Base-by-base conservation (phyloP, 768 basidiomycete species). In the Galerina marginata region DNA sequence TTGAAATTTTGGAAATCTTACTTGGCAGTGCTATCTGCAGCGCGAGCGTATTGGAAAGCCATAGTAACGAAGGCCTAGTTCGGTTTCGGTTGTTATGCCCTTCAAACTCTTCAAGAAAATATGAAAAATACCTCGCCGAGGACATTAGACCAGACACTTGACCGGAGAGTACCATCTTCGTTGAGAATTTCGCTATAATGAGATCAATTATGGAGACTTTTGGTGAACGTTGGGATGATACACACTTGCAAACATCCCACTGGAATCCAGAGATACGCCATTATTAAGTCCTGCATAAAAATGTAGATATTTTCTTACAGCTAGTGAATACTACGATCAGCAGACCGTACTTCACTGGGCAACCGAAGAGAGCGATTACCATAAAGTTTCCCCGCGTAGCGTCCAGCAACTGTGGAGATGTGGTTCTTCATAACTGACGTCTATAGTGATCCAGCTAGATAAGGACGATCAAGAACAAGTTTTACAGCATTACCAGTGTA, bases 1-100 rank as follows among this genome's bases (percentile, higher is more conserved):
- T 29, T 29, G 15, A 53, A 37, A 15, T 9, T 14, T 9, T 14
- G 29, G 29, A 33, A 33, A 3, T 25, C 25, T 59, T 68, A 79
- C 75, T 82, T 83, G 42, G 83, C 81, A 38, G 65, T 77, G 26
- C 79, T 74, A 69, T 86, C 84, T 7, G 81, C 80, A 36, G 76
- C 72, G 16, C 81, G 74, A 6, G 84, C 84, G 26, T 81, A 79
- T 60, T 75, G 64, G 77, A 83, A 84, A 16, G 84, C 83, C 60
- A 83, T 79, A 37, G 74, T 74, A 65, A 86, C 77, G 69, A 83
- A 85, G 48, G 76, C 75, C 71, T 79, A 57, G 15, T 20, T 39
- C 4, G 14, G 2, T n/a, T 53, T 42, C 9, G 6, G 40, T 33
- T 26, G 15, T 26, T 38, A 37, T 14, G 25, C 6, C n/a, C 36